Evolutionary conservation across 768 basidiomycete genomes (phyloP).

Genomic region (Rhodosporidiobolus sp.): DNA sequence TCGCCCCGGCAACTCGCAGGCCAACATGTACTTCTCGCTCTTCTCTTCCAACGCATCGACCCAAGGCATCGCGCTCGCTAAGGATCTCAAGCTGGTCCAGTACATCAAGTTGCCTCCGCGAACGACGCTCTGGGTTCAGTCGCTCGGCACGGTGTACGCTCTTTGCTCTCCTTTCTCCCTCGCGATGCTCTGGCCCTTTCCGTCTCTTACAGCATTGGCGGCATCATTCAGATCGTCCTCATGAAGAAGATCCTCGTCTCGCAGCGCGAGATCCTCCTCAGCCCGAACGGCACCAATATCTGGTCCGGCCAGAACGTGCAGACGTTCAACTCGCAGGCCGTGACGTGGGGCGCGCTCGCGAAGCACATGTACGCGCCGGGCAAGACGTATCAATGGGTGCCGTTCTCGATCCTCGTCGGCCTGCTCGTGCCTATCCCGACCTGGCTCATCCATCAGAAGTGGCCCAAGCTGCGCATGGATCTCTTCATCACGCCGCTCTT

Average conservation of each 20-base stretch:
- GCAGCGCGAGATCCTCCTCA: constrained; percentile 57
- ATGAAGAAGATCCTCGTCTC: constrained; percentile 61
- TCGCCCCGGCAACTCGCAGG: constrained; percentile 63
- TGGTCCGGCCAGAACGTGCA: constrained; percentile 59
- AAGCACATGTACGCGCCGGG: constrained; percentile 47
- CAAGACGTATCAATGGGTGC: constrained; percentile 57
- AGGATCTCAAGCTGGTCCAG: constrained; percentile 60
- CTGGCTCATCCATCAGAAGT: constrained; percentile 55
- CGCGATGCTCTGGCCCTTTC: too few species aligned
- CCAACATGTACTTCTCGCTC: constrained; percentile 59
- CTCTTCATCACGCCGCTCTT: constrained; percentile 47
- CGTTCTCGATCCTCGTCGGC: constrained; percentile 54
- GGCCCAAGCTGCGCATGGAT: constrained; percentile 55
- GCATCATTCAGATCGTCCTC: constrained; percentile 53
- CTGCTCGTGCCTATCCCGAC: constrained; percentile 59
- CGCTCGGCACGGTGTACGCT: constrained; percentile 59
- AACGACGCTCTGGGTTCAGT: constrained; percentile 62
- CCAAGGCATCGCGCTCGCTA: constrained; percentile 54
- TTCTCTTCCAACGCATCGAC: constrained; percentile 53
- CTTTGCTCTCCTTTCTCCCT: constrained; percentile 18
- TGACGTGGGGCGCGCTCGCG: constrained; percentile 59
- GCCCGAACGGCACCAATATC: constrained; percentile 61
- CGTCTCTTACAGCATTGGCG: too few species aligned
- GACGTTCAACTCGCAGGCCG: constrained; percentile 57
- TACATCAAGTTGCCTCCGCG: constrained; percentile 63